Percentiles rank a stretch among this genome's conserved stretches.
These are phyloP conservation scores for Parasitella parasitica DNA, from an alignment of 371 early-diverging fungal species.

Conservation along the genomic window DNA sequence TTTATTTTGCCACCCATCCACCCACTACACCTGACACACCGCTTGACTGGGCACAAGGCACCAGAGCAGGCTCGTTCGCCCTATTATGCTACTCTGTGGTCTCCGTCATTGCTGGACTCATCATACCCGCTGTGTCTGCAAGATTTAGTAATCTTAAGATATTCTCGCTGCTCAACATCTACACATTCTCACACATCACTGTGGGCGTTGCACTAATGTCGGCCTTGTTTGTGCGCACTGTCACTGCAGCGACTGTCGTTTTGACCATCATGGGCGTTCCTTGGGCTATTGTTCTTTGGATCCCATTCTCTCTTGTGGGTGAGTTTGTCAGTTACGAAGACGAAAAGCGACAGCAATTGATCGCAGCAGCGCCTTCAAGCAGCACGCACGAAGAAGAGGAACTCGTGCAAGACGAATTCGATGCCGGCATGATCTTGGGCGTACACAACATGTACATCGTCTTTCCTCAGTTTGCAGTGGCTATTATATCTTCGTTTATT, in stretches of 20 bases:
- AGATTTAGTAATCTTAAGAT: slow-evolving; percentile 11
- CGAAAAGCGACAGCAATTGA: slow-evolving; percentile 19
- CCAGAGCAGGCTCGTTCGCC: slow-evolving; percentile 72
- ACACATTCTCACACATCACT: slow-evolving; percentile 54
- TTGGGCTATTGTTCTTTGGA: slow-evolving; percentile 76
- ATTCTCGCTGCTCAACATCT: slow-evolving; percentile 53
- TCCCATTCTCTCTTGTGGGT: slow-evolving; percentile 76
- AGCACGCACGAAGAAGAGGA: slow-evolving; percentile 4
- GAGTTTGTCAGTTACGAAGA: slow-evolving; percentile 58
- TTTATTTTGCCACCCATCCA: slow-evolving; percentile 45
- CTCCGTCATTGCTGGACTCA: slow-evolving; percentile 56
- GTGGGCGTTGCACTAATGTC: slow-evolving; percentile 56
- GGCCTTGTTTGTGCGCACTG: slow-evolving; percentile 50
- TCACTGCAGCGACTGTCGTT: slow-evolving; percentile 52
- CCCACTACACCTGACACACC: slow-evolving; percentile 7
- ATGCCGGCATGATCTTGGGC: slow-evolving; percentile 74
- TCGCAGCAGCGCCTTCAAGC: not conserved
- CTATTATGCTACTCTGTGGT: slow-evolving; percentile 64
- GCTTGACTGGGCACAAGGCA: slow-evolving; percentile 44
- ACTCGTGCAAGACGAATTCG: slow-evolving; percentile 42
- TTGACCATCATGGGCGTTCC: slow-evolving; percentile 67
- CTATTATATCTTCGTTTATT: slow-evolving; percentile 54
- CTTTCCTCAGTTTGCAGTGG: slow-evolving; percentile 73
- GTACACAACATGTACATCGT: slow-evolving; percentile 86
- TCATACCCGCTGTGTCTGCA: slow-evolving; percentile 52